phyloP scores from a whole-genome alignment of 345 rosid genomes.

The Salix suchowensis region DNA sequence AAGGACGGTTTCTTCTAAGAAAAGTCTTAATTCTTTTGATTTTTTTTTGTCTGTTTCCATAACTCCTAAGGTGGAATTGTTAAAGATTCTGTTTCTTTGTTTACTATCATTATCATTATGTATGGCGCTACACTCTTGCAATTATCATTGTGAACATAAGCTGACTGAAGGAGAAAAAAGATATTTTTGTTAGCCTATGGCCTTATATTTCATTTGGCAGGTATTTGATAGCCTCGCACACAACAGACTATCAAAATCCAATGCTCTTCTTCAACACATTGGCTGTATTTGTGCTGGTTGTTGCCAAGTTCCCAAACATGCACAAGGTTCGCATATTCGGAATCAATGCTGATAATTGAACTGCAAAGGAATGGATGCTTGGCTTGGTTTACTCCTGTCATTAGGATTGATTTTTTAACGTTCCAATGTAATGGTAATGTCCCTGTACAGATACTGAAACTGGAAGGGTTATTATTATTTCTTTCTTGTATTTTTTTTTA shows the following conservation, averaged over 20 bases:
- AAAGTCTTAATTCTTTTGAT: not conserved
- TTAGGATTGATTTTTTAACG: slow-evolving; percentile 11
- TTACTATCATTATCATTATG: not conserved
- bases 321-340: slow-evolving; percentile 37
- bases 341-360: slow-evolving; percentile 26
- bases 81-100: not conserved
- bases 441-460: slow-evolving; percentile 34
- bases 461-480: slow-evolving; percentile 22
- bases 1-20: not conserved
- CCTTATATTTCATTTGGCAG: slow-evolving; percentile 10
- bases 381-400: not conserved
- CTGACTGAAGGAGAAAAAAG: not conserved
- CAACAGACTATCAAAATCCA: slow-evolving; percentile 30
- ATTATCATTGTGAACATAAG: not conserved
- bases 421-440: slow-evolving; percentile 17
- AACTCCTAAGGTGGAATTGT: not conserved
- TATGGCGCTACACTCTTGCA: not conserved
- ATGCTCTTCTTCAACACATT: slow-evolving; percentile 34
- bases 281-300: slow-evolving; percentile 30
- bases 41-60: not conserved
- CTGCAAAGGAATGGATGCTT: not conserved
- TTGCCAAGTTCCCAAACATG: slow-evolving; percentile 35
- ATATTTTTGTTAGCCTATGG: not conserved
- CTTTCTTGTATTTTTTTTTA: not conserved
- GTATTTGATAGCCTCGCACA: slow-evolving; percentile 30